Evolutionary conservation across 148 eudicot genomes (phyloP), one percentile per base, ranked within the genome.

Genomic region (Nepenthes mirabilis): DNA sequence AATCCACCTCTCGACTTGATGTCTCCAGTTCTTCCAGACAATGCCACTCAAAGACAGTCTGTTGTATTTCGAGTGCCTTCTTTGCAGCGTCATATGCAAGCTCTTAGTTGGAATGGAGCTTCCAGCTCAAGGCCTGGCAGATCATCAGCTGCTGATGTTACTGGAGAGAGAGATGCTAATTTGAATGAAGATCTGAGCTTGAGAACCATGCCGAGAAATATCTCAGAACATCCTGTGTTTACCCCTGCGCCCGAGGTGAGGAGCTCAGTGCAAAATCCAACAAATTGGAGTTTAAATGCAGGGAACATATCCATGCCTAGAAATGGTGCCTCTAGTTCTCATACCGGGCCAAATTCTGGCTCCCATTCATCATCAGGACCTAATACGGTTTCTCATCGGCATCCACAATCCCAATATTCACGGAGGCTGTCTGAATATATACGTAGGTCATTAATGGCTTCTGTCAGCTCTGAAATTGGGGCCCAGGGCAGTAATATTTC

Each of bases 361-460:
- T 53, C 70, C 47, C 75, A 52, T 36, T 66, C 77, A 11, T 62
- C 67, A 36, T 62, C 74, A 37, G 80, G 70, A 33, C 79, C 85
- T 58, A 74, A 66, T 68, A 73, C 75, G 89, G 65, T 51, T 37
- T 64, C 91, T 64, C 78, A 69, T 66, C 88, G 83, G 13, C 75
- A 64, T 59, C 49, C 78, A 68, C 56, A 82, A 51, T 60, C 78
- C 5, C 86, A 72, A 9, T 74, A 82, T 68, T 77, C 96, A 5
- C 70, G 91, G 55, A 80, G 99, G 62, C 69, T 86, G 13, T 82
- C 95, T 23, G 97, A 89, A 54, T 71, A 75, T 62, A 79, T 80
- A 65, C 88, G 89, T 47, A 75, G 86, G 60, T 76, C 91, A 40
- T 61, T 83, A 57, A 10, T 80, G 55, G 64, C 95, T 35, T 58